Evolutionary conservation across 441 rosid species (phyloP).

Genomic region (Bocquillonia castaneifolia): DNA sequence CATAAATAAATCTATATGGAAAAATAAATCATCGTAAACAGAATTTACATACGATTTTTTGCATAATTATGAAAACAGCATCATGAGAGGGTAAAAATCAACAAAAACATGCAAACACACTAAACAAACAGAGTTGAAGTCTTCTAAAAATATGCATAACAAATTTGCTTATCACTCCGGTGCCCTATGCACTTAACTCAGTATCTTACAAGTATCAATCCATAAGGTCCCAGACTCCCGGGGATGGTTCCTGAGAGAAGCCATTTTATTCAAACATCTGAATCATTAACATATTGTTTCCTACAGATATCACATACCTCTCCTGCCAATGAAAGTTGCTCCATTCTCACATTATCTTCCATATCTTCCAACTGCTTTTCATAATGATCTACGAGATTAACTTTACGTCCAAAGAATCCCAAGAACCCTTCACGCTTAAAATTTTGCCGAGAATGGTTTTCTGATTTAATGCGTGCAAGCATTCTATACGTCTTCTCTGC

Average conservation of each 20-base stretch:
- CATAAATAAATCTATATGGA: conserved; percentile 1
- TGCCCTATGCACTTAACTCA: not conserved
- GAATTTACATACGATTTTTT: not conserved
- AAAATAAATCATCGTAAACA: not conserved
- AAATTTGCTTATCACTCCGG: not conserved
- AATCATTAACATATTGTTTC: not conserved
- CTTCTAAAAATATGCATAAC: not conserved
- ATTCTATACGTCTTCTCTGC: conserved; percentile 57
- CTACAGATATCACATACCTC: conserved; percentile 42
- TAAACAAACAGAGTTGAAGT: not conserved
- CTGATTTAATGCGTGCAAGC: conserved; percentile 49
- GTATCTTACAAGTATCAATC: not conserved
- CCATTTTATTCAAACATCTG: conserved; percentile 1
- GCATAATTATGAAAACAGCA: not conserved
- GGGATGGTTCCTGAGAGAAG: not conserved
- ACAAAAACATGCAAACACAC: conserved; percentile 3
- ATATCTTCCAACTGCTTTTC: conserved; percentile 63
- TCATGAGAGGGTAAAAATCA: not conserved
- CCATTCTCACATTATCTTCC: conserved; percentile 55
- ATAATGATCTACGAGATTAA: conserved; percentile 50
- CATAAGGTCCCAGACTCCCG: not conserved
- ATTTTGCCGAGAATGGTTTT: conserved; percentile 31
- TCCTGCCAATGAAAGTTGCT: conserved; percentile 51
- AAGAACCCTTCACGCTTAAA: conserved; percentile 55
- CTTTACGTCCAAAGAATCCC: conserved; percentile 66